Conservation (phyloP, 2,329 filamentous ascomycete species). For the Macrophomina tecta region DNA sequence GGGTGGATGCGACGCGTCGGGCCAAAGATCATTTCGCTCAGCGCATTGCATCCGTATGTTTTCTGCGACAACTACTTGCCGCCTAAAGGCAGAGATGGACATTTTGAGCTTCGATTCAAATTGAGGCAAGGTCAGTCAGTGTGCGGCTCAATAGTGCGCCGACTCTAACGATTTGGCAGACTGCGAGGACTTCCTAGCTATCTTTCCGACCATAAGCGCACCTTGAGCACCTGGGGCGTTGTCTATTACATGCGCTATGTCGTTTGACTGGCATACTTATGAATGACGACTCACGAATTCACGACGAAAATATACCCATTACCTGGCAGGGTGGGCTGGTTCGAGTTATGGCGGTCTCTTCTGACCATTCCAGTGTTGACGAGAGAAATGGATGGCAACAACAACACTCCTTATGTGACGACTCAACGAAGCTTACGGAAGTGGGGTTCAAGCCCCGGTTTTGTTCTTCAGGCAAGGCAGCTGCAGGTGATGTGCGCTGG, state of each 20-base stretch:
- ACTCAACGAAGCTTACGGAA: neutral
- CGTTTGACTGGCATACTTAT: neutral
- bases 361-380: neutral
- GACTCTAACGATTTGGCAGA: conserved; percentile 3
- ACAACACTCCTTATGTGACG: neutral
- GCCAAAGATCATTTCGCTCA: conserved; percentile 53
- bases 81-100: conserved; percentile 31
- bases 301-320: conserved; percentile 12
- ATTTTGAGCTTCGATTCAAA: conserved; percentile 23
- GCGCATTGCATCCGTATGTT: conserved; percentile 58
- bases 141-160: neutral
- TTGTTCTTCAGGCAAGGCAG: neutral
- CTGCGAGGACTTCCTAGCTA: conserved; percentile 9
- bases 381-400: neutral
- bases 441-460: neutral
- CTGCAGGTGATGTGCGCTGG: conserved; percentile 6
- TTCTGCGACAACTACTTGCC: conserved; percentile 60
- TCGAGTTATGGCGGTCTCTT: neutral
- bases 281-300: conserved; percentile 15
- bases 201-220: neutral
- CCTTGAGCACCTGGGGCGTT: neutral
- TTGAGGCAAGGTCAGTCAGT: conserved; percentile 31
- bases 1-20: conserved; percentile 56
- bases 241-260: neutral
- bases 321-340: neutral